Evolutionary conservation across 495 filamentous ascomycete genomes (phyloP), one percentile per base, ranked within the genome.

Genomic region (Opeltia flavorubescens): DNA sequence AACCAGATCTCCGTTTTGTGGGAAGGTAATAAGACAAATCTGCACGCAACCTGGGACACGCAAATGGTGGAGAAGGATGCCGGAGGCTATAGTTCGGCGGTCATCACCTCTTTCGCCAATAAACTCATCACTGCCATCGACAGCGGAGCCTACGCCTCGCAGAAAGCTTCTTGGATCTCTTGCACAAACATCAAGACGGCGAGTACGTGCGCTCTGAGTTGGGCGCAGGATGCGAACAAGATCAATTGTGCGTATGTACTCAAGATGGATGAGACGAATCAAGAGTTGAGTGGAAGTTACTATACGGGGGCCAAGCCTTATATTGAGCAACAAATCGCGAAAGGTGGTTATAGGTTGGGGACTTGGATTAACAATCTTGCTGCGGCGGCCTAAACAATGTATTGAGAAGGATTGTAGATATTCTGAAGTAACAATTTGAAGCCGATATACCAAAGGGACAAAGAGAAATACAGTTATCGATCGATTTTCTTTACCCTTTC

Each of bases 301-400:
- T 82, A 78, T 55, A 64, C 80, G 38, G 66, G 65, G 15, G 74
- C 78, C 12, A 63, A 72, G 15, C 73, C 71, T 17, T 71, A 82
- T 38, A 68, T 91, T 33, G 77, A 89, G 65, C 50, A 76, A 51
- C 76, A 84, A 61, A 72, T 94, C 54, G 84, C 83, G 2, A 81
- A 77, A 57, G 84, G 77, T 8, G 84, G 84, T 9, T 87, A 79
- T 52, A 72, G 83, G 20, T 58, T 84, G 43, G 78, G 72, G 6
- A 68, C 68, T 18, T 81, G 70, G 76, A 55, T 81, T 47, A 76
- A 81, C 52, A 35, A 21, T 26, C 27, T 55, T 5, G 49, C 46
- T 11, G 43, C 46, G 11, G 49, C 49, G 13, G 39, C 35, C 5
- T 35, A 15, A 26, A 5, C 7, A 15, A 25, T 26, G 23, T 0